Evolutionary conservation across 108 stramenopile genomes (phyloP).

Genomic region (Pseudonitzschia multiseries): DNA sequence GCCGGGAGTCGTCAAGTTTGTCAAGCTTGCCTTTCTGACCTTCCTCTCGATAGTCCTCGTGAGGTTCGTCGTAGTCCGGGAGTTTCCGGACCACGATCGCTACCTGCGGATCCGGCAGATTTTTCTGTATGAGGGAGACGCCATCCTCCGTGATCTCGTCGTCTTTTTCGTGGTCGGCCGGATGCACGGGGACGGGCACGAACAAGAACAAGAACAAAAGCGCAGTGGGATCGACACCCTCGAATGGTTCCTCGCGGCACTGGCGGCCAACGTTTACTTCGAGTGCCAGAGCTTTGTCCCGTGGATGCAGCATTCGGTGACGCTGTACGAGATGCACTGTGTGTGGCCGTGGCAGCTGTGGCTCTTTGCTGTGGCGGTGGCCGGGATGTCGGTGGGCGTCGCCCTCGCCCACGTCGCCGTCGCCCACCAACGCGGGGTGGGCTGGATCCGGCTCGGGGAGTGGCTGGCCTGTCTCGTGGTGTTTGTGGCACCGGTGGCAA

Average conservation of each 20-base stretch:
- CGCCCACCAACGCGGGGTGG: background rate
- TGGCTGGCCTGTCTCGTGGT: background rate
- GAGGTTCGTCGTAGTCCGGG: conserved; percentile 41
- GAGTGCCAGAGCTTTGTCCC: conserved; percentile 33
- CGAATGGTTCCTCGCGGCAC: background rate
- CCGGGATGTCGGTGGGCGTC: background rate
- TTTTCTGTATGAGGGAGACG: conserved; percentile 51
- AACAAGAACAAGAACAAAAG: too few relatives aligned
- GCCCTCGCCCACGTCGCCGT: background rate
- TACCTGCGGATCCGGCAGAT: conserved; percentile 47
- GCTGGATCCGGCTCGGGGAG: background rate
- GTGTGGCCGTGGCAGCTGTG: conserved; percentile 59
- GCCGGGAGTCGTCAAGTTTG: conserved; percentile 27
- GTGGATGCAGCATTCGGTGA: conserved; percentile 59
- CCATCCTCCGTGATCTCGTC: conserved; percentile 52
- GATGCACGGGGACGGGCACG: too few relatives aligned
- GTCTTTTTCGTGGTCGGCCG: conserved; percentile 69
- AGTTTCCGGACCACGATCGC: conserved; percentile 38
- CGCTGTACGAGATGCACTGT: conserved; percentile 68
- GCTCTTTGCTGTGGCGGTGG: conserved; percentile 32
- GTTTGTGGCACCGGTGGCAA: conserved; percentile 22
- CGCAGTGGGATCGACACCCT: background rate
- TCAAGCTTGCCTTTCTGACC: conserved; percentile 51
- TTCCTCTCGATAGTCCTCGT: conserved; percentile 44
- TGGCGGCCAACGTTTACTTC: conserved; percentile 37